Conservation (phyloP, 2,329 filamentous ascomycete species). For the Orbilia ellipsospora region DNA sequence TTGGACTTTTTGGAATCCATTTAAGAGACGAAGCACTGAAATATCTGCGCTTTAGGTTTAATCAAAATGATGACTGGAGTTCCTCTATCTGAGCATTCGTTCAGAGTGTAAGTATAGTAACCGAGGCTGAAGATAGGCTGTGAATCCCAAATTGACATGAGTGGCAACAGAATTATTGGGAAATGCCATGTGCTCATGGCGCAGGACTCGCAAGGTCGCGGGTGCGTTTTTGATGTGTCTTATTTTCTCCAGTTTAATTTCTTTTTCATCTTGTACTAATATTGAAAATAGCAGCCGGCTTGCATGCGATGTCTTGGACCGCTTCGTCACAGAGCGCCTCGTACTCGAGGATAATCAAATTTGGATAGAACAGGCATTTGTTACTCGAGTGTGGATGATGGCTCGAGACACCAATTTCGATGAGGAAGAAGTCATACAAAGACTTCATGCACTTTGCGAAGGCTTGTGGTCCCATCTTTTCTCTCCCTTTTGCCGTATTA, state of each 20-base stretch:
- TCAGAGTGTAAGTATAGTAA: constrained; percentile 46
- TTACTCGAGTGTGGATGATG: constrained; percentile 75
- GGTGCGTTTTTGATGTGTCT: constrained; percentile 45
- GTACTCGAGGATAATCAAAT: constrained; percentile 65
- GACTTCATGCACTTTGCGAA: constrained; percentile 65
- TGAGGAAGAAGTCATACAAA: constrained; percentile 61
- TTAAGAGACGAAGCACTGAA: background rate
- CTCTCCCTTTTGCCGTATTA: background rate
- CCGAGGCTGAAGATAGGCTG: constrained; percentile 4
- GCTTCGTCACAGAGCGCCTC: constrained; percentile 72
- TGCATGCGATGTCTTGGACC: constrained; percentile 69
- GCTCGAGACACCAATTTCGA: constrained; percentile 64
- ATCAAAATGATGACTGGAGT: constrained; percentile 44
- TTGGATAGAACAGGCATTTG: constrained; percentile 76
- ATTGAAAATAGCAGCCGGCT: constrained; percentile 41
- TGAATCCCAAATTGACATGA: constrained; percentile 23
- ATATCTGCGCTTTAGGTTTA: constrained; percentile 27
- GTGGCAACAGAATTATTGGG: constrained; percentile 52
- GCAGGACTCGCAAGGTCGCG: constrained; percentile 40
- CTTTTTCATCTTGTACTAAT: background rate
- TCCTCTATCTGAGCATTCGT: constrained; percentile 41
- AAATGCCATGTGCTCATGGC: constrained; percentile 55
- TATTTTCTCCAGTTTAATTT: constrained; percentile 23
- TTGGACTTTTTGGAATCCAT: constrained; percentile 1
- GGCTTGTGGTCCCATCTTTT: constrained; percentile 33